Conservation (phyloP, 768 basidiomycete species). For the Suillus americanus region DNA sequence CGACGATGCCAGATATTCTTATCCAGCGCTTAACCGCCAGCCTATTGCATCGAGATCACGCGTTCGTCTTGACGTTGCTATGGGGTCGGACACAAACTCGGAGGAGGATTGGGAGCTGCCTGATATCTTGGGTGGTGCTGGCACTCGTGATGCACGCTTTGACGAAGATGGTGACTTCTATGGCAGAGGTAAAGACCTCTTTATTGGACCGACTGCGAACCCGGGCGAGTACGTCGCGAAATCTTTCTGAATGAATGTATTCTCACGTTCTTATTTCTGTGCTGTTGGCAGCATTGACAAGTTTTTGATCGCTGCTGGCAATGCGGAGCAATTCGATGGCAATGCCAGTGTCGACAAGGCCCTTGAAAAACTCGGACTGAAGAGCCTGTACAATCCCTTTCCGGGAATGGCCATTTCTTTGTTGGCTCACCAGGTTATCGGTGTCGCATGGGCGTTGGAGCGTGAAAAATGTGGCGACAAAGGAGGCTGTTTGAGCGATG, state of each 20-base stretch:
- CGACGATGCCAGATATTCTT: not conserved
- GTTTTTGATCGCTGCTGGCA: slow-evolving; percentile 55
- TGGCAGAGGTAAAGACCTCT: slow-evolving; percentile 46
- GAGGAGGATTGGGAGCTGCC: not conserved
- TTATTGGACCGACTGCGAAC: slow-evolving; percentile 44
- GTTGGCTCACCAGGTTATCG: slow-evolving; percentile 70
- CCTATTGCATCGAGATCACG: slow-evolving; percentile 22
- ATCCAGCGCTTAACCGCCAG: not conserved
- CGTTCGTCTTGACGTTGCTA: slow-evolving; percentile 3
- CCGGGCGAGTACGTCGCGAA: slow-evolving; percentile 46
- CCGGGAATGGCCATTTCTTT: slow-evolving; percentile 60
- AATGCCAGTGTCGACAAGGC: slow-evolving; percentile 61
- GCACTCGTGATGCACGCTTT: slow-evolving; percentile 24
- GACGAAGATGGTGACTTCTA: slow-evolving; percentile 48
- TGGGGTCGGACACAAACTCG: not conserved
- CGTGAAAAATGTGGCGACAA: slow-evolving; percentile 27
- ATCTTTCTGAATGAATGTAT: not conserved
- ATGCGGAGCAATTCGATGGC: slow-evolving; percentile 57
- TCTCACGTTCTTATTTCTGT: slow-evolving; percentile 4
- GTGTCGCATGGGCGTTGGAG: slow-evolving; percentile 43
- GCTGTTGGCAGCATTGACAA: slow-evolving; percentile 40
- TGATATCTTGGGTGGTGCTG: no score
- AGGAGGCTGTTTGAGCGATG: slow-evolving; percentile 35
- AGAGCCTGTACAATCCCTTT: slow-evolving; percentile 44
- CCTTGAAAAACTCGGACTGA: slow-evolving; percentile 50